Base-by-base conservation (phyloP, 2,329 filamentous ascomycete species). In the Clarireedia homoeocarpa region DNA sequence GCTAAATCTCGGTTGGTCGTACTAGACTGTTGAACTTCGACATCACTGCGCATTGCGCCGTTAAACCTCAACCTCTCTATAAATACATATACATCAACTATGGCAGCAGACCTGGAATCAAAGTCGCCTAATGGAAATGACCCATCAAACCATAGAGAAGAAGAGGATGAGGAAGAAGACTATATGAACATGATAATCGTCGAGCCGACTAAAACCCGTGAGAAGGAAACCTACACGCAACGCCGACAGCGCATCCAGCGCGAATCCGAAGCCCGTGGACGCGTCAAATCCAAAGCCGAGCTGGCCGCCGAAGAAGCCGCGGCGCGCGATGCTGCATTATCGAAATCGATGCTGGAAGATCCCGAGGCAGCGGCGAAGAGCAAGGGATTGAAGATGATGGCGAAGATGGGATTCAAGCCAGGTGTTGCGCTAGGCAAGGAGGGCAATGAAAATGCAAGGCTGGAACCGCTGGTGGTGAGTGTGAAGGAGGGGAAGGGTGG, bases 341-440 rank as follows among this genome's bases (percentile, higher is more conserved):
- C 84, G 4, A 88, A 75, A n/a, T 88, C 86, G 5, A 76, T 94
- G 49, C 75, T 96, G 6, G 80, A 84, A 20, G 69, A 73, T 40
- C 71, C 75, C 5, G 71, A 71, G 15, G 61, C 79, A 15, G 78
- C 79, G 15, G 78, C 82, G 50, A 80, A 79, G 64, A 95, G 85
- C 74, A 97, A 96, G 69, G 94, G 92, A 1, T 83, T 95, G 59
- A 84, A 89, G 62, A 96, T 99, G 90, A 96, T 99, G 91, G 86
- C 89, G 23, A 92, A 89, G 71, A 89, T 99, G 78, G 94, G 94
- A 0, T 99, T 95, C 74, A 86, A 83, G 57, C 76, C 82, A 20
- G 91, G 91, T 24, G 83, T 82, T 38, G 79, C 84, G 0, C 75
- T 97, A 3, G 94, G 94, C 1, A 83, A 80, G 63, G 74, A 77